Evolutionary conservation across 2,329 filamentous ascomycete genomes (phyloP).

Genomic region (Ceratocystis albifundus): DNA sequence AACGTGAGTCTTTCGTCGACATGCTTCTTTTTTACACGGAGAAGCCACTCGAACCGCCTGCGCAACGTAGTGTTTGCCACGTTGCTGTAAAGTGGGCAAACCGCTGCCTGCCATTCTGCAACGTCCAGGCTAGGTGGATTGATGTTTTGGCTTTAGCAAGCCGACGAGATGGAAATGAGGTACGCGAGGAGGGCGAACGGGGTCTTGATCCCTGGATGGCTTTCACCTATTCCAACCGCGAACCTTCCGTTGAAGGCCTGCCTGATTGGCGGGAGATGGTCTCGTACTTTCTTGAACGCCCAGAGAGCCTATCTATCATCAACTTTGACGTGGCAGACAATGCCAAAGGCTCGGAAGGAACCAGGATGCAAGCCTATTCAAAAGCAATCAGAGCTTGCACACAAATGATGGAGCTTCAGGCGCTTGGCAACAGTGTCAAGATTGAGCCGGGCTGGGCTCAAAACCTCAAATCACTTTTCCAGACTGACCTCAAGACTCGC

Average conservation of each 20-base stretch:
- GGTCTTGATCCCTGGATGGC: constrained; percentile 61
- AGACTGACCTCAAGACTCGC: constrained; percentile 56
- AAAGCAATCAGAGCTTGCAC: constrained; percentile 59
- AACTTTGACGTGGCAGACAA: constrained; percentile 33
- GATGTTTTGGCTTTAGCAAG: constrained; percentile 68
- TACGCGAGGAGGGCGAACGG: constrained; percentile 79
- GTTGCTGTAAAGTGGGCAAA: constrained; percentile 83
- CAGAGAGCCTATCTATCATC: neutral
- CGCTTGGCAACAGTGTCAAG: constrained; percentile 38
- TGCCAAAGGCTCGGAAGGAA: constrained; percentile 32
- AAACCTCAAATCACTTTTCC: constrained; percentile 60
- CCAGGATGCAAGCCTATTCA: constrained; percentile 47
- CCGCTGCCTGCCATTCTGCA: constrained; percentile 67
- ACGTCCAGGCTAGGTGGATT: constrained; percentile 74
- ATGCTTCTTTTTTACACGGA: constrained; percentile 60
- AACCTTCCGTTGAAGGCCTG: constrained; percentile 28
- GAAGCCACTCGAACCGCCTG: constrained; percentile 37
- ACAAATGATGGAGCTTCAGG: constrained; percentile 41
- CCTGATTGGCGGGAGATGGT: constrained; percentile 45
- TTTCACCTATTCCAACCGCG: constrained; percentile 35
- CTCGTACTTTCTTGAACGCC: constrained; percentile 37
- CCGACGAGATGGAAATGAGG: constrained; percentile 50
- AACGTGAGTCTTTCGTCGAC: constrained; percentile 31
- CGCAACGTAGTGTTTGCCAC: constrained; percentile 64
- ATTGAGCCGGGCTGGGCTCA: constrained; percentile 76